Percentiles rank a stretch among this genome's conserved stretches.
These are phyloP conservation scores for Rhizophagus clarus DNA, from an alignment of 192 early-diverging fungal species.

Conservation along the genomic window DNA sequence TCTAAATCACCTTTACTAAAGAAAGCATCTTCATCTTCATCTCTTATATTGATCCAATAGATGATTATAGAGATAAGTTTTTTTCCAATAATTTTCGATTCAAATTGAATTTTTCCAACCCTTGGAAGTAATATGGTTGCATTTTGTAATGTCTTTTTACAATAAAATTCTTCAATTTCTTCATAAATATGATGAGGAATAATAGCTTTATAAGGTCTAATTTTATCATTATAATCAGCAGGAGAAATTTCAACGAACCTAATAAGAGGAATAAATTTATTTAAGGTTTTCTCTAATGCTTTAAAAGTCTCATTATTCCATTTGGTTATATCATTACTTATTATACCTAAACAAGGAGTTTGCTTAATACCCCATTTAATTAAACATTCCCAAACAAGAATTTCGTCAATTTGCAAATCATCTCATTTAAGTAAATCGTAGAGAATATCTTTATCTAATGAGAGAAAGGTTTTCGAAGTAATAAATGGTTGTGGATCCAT, in stretches of 20 bases:
- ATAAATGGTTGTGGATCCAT: slow-evolving; percentile 2
- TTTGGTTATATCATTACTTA: neutral
- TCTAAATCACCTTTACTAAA: neutral
- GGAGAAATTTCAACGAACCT: neutral
- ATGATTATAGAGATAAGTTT: neutral
- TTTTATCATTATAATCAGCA: neutral
- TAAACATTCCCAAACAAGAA: slow-evolving; percentile 6
- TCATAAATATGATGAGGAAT: neutral
- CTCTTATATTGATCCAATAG: slow-evolving; percentile 8
- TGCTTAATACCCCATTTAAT: slow-evolving; percentile 15
- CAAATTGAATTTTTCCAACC: neutral
- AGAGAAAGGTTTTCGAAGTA: neutral
- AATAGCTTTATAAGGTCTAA: slow-evolving; percentile 8
- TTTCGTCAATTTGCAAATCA: slow-evolving; percentile 1
- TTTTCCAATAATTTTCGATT: neutral
- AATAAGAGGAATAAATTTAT: slow-evolving; percentile 9
- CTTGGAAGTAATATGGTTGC: too few species aligned
- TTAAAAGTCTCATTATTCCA: slow-evolving; percentile 3
- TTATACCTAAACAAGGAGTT: neutral
- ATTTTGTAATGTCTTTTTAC: too few species aligned
- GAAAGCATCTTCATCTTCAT: neutral
- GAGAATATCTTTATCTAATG: too few species aligned
- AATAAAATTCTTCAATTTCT: neutral
- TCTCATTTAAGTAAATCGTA: too few species aligned
- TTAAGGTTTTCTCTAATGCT: neutral